These are phyloP conservation scores for Nicotiana otophora DNA, from an alignment of 257 asterid genomes.

Conservation along the genomic window DNA sequence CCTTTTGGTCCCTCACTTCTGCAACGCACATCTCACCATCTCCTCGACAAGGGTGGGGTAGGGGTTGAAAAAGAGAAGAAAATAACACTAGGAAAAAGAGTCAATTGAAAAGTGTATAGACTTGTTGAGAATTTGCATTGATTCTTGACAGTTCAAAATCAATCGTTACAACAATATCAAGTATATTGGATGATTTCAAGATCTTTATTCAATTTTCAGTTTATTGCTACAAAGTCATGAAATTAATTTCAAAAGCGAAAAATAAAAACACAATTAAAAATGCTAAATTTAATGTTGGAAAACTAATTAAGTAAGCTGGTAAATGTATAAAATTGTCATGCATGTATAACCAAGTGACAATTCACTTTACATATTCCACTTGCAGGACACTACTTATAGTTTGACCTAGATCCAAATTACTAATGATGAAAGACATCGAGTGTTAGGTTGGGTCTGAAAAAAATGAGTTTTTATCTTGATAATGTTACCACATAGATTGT, in stretches of 20 bases:
- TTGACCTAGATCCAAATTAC: too few species aligned
- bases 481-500: background rate
- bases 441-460: background rate
- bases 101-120: background rate
- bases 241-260: background rate
- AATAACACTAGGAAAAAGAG: background rate
- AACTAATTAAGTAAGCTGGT: background rate
- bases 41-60: background rate
- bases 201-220: background rate
- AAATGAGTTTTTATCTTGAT: too few species aligned
- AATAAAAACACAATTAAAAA: background rate
- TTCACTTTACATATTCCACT: background rate
- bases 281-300: background rate
- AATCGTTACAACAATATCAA: too few species aligned
- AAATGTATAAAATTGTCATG: too few species aligned
- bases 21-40: background rate
- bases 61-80: background rate
- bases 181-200: background rate
- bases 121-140: background rate
- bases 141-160: background rate
- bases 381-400: background rate
- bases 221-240: background rate
- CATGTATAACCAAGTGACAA: background rate
- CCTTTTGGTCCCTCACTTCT: background rate
- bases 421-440: background rate